Evolutionary conservation across 352 stramenopile species (phyloP), one percentile per base, ranked within the genome.

Genomic region (Pseudoperonospora humuli): DNA sequence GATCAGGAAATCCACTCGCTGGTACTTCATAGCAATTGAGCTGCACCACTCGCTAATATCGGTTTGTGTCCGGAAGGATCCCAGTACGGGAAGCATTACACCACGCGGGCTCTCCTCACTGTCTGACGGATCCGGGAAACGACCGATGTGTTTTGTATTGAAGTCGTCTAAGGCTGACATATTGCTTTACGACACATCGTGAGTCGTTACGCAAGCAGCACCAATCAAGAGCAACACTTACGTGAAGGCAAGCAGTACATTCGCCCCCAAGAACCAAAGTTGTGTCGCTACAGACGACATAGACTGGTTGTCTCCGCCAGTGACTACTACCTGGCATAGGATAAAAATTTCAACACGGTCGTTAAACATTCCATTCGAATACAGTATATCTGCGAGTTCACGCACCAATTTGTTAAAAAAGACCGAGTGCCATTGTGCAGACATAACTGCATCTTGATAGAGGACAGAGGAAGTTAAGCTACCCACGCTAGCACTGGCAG

Each of bases 211-310:
- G 1, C n/a, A 33, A 36, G 20, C 14, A 27, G 18, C 11, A 34
- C n/a, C 13, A 53, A n/a, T 1, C 3, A 40, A 47, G 13, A 28
- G 11, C 7, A 45, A 20, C 31, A 61, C 70, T 29, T 67, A 85
- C 73, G 56, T 54, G 44, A 88, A 88, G 4, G 70, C 73, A 13
- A 86, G 52, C 15, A 88, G 44, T 7, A 88, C 69, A 27, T 72
- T 86, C 3, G 70, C 73, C 2, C 76, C 76, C 5, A 83, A 49
- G 2, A 82, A 55, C 76, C 76, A 88, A 13, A 88, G 43, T 5
- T 84, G 70, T 6, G 61, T 82, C 10, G 76, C 76, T 17, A 77
- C 39, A 2, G 50, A 61, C 11, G 70, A 50, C 21, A 84, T 71
- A 1, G 40, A 40, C 13, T 62, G 62, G 18, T 70, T 73, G 19